Conservation (phyloP, 2,329 filamentous ascomycete species). For the Penicillium sclerotiorum region DNA sequence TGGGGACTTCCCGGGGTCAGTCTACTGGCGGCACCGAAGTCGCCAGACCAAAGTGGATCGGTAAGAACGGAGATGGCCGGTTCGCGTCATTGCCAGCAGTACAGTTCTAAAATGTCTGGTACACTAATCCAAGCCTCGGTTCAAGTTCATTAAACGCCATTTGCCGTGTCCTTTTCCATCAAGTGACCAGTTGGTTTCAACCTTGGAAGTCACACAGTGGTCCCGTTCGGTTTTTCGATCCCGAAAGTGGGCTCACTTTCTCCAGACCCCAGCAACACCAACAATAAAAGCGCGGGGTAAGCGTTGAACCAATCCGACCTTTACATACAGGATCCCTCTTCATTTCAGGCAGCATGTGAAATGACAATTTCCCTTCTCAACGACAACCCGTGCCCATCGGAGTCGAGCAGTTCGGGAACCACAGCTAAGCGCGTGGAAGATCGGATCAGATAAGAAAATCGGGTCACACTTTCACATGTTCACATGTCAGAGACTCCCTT, state of each 20-base stretch:
- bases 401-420: slow-evolving; percentile 12
- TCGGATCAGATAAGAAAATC: slow-evolving; percentile 29
- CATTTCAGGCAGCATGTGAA: too few relatives aligned
- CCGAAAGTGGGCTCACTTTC: too few relatives aligned
- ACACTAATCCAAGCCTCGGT: neutral
- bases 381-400: slow-evolving; percentile 3
- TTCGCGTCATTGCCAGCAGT: neutral
- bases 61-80: neutral
- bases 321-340: neutral
- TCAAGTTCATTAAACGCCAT: neutral
- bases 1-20: slow-evolving; percentile 18
- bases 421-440: neutral
- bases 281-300: too few relatives aligned
- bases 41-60: neutral
- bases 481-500: slow-evolving; percentile 3
- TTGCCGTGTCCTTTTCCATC: neutral
- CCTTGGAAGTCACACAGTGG: too few relatives aligned
- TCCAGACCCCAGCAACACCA: too few relatives aligned
- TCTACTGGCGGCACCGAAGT: slow-evolving; percentile 12
- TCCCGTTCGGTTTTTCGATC: too few relatives aligned
- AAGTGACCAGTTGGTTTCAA: neutral
- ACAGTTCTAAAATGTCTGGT: neutral
- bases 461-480: slow-evolving; percentile 21
- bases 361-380: neutral
- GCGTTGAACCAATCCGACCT: neutral